A percentile compares a stretch with the other conserved stretches of the same genome.
Conservation (phyloP, 179 eudicot genomes). For the Silene coronaria region DNA sequence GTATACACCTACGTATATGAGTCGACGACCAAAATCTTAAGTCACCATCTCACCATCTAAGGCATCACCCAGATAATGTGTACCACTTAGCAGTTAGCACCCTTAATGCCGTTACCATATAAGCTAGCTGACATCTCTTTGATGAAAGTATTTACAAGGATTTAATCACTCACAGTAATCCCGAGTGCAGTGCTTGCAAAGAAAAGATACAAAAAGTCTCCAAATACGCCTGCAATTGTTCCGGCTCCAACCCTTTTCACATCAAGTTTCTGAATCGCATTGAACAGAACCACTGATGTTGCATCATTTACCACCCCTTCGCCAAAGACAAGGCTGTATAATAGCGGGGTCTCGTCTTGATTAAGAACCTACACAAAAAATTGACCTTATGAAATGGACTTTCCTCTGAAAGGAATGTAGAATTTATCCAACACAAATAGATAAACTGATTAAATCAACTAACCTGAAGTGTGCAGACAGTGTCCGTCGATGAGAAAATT, state of each 20-base stretch:
- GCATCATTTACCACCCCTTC: conserved; percentile 99
- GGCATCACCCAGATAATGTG: no score
- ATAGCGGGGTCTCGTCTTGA: conserved; percentile 93
- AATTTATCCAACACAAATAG: background rate
- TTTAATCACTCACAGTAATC: conserved; percentile 50
- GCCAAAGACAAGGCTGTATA: conserved; percentile 96
- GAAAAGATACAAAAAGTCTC: conserved; percentile 79
- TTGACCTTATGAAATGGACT: background rate
- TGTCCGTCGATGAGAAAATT: conserved; percentile 92
- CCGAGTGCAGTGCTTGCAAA: conserved; percentile 81
- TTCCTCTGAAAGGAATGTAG: background rate
- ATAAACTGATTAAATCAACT: conserved; percentile 21
- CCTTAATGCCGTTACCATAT: no score
- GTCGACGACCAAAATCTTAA: no score
- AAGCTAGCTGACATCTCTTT: no score
- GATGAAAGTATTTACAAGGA: background rate
- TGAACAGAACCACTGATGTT: conserved; percentile 88
- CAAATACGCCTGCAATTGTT: conserved; percentile 42
- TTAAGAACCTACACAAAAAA: conserved; percentile 50
- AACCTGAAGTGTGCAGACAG: conserved; percentile 96
- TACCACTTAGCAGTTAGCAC: no score
- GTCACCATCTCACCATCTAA: no score
- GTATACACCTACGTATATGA: no score
- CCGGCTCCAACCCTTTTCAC: conserved; percentile 54
- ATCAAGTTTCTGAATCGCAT: conserved; percentile 80